Base-by-base conservation (phyloP, 306 rosid species). In the Cercis canadensis region DNA sequence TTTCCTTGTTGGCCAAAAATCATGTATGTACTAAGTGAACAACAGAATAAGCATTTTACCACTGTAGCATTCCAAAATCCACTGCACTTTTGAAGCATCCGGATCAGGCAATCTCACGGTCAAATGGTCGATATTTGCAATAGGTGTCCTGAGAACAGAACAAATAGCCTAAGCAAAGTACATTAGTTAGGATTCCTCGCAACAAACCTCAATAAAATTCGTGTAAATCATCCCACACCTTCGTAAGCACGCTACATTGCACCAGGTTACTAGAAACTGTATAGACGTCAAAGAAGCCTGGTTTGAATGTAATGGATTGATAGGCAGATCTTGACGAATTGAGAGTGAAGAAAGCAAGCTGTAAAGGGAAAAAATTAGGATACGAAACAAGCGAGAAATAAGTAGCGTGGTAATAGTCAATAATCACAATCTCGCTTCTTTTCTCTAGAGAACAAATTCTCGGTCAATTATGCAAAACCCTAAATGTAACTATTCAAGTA, bases 291-390 rank as follows among this genome's bases (percentile, higher is more conserved):
- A 94, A 94, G 81, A 90, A 89, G n/a, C 72, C 87, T 10, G 96
- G 83, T 76, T 81, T 82, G 77, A 89, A 91, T n/a, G 88, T 77
- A 24, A 86, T 81, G 32, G 89, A 84, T 53, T 83, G 90, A 65
- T 81, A 89, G 4, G 98, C 96, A 57, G 97, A 90, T 16, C 91
- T 87, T 3, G 98, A 91, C 0, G 96, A 78, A 80, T 94, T 90
- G 31, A 94, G 85, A 5, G 95, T 82, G 55, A 89, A 87, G 57
- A 90, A 80, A 54, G 90, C 86, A 51, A 91, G 83, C 98, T 94
- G 88, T 56, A 56, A 21, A 31, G 6, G 16, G 29, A 21, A 37
- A 51, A 33, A 8, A 5, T 37, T 37, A 0, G n/a, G 33, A 21
- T 29, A 40, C 16, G 49, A 58, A 58, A 19, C 0, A 43, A n/a